Base-by-base conservation (phyloP, 2,329 filamentous ascomycete species). In the Aspergillus fumigatus region DNA sequence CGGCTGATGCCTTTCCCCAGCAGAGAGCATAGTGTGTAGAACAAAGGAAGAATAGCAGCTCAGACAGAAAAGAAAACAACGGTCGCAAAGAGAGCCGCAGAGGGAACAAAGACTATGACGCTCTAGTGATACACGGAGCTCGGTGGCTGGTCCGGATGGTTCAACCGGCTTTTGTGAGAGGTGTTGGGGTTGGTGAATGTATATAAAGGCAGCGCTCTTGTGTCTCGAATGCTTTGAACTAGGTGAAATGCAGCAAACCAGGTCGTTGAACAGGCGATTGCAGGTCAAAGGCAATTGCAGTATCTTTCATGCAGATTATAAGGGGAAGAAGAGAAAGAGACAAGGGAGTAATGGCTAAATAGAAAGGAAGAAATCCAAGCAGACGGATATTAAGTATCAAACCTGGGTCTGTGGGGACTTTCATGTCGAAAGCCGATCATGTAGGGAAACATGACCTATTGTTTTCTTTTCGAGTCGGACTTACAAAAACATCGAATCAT, bases 11-110 rank as follows among this genome's bases (percentile, higher is more conserved):
- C 68, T 65, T 64, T 74, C 69, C 56, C 75, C 73, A 56, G 74
- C 68, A 49, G 73, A 77, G 55, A 78, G 66, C 75, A 78, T 77
- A 62, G 54, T 71, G 63, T 48, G 54, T 49, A 51, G 50, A 38
- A 4, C 10, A 57, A 53, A 23, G 54, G 57, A 38, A 57, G 55
- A 55, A 29, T 35, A 27, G 50, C 58, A 54, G 56, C 17, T 21
- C 26, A 19, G 56, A 23, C 43, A 49, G 40, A 50, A 25, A 25
- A 23, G 38, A 14, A 27, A 45, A 11, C 23, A 43, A 48, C n/a
- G 32, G 53, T 23, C 35, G 60, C 57, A 58, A 58, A 52, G 52
- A 50, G 47, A 59, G 50, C 50, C 51, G 54, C 38, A 40, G 50
- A 54, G 50, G 56, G 53, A 54, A 58, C 56, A 54, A 35, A 57